Evolutionary conservation across 306 rosid genomes (phyloP).

Genomic region (Malus orientalis): DNA sequence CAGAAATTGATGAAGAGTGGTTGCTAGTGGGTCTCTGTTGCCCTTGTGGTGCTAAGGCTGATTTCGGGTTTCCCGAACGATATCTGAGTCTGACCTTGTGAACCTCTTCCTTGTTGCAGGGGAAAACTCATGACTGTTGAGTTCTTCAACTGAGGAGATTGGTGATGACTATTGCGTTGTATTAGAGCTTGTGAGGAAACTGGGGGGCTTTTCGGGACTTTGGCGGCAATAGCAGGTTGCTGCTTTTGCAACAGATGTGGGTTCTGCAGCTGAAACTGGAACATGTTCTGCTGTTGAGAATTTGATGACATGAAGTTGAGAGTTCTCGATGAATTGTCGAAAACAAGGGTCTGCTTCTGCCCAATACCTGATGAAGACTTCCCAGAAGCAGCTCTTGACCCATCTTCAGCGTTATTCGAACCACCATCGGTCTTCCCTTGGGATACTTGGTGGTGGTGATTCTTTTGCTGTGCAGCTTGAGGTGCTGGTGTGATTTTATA

Average conservation of each 20-base stretch:
- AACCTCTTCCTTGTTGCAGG: slow-evolving; percentile 44
- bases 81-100: slow-evolving; percentile 51
- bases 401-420: slow-evolving; percentile 35
- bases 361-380: slow-evolving; percentile 31
- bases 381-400: slow-evolving; percentile 36
- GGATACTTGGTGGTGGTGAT: slow-evolving; percentile 29
- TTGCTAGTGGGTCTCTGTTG: slow-evolving; percentile 24
- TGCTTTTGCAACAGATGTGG: slow-evolving; percentile 39
- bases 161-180: slow-evolving; percentile 34
- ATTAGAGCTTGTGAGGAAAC: slow-evolving; percentile 32
- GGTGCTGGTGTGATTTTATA: slow-evolving; percentile 36
- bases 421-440: slow-evolving; percentile 37
- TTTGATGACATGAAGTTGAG: slow-evolving; percentile 45
- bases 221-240: slow-evolving; percentile 29
- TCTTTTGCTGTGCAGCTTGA: slow-evolving; percentile 39
- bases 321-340: slow-evolving; percentile 55
- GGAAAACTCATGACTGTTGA: slow-evolving; percentile 17
- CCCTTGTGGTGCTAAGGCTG: slow-evolving; percentile 27
- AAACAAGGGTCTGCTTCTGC: slow-evolving; percentile 58
- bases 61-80: slow-evolving; percentile 48
- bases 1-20: slow-evolving; percentile 24
- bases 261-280: slow-evolving; percentile 41
- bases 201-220: slow-evolving; percentile 31
- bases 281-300: slow-evolving; percentile 42
- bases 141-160: slow-evolving; percentile 35